Percentiles rank a stretch among this genome's conserved stretches.
Evolutionary conservation across 2,329 filamentous ascomycete genomes (phyloP).

Genomic region (Albophoma yamanashiensis): DNA sequence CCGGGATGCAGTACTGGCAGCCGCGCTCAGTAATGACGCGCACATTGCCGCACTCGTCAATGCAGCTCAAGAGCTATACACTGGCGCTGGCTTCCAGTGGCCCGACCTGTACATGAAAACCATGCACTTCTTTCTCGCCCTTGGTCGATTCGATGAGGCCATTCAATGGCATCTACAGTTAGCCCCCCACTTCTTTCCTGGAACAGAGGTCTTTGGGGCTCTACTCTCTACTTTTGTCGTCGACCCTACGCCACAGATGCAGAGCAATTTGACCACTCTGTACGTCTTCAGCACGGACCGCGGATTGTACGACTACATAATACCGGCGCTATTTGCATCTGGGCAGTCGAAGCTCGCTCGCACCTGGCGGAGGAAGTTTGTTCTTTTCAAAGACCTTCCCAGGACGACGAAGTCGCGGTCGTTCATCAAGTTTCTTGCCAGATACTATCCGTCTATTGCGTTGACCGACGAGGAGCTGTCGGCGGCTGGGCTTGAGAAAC

Average conservation of each 20-base stretch:
- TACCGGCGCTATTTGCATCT: constrained; percentile 39
- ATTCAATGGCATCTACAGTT: constrained; percentile 38
- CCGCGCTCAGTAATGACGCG: constrained; percentile 14
- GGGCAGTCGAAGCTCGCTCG: constrained; percentile 33
- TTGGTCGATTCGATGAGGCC: constrained; percentile 24
- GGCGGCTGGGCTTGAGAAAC: constrained; percentile 6
- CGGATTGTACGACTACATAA: constrained; percentile 36
- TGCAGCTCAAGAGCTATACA: constrained; percentile 22
- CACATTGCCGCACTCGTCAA: constrained; percentile 15
- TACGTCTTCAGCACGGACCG: constrained; percentile 33
- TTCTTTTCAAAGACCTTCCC: constrained; percentile 31
- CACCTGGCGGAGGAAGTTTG: constrained; percentile 35
- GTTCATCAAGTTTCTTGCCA: constrained; percentile 36
- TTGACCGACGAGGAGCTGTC: constrained; percentile 26
- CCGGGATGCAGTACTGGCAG: constrained; percentile 18
- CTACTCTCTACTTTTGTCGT: constrained; percentile 32
- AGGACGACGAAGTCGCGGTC: constrained; percentile 27
- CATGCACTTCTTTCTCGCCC: constrained; percentile 30
- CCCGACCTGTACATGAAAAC: constrained; percentile 38
- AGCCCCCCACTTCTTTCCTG: constrained; percentile 29
- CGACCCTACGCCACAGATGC: constrained; percentile 23
- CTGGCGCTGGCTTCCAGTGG: constrained; percentile 30
- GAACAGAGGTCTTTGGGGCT: constrained; percentile 26
- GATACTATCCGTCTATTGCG: constrained; percentile 30
- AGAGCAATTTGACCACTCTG: constrained; percentile 30